Conservation (phyloP, 371 early-diverging fungal species). For the Coemansia sp. region DNA sequence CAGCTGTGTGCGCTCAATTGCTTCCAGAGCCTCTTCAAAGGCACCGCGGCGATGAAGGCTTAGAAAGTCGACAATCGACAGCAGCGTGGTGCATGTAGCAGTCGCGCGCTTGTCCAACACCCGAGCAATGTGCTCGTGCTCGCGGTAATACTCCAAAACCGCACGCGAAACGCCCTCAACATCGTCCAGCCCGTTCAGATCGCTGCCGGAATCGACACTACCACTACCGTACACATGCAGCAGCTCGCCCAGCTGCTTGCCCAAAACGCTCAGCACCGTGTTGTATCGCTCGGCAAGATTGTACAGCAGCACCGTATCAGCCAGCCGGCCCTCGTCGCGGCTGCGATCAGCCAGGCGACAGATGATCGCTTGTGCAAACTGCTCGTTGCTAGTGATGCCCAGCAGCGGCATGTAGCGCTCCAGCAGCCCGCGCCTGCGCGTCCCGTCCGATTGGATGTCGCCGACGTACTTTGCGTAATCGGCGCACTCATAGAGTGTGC, state of each 20-base stretch:
- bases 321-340: constrained; percentile 62
- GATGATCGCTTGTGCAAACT: constrained; percentile 62
- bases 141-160: constrained; percentile 55
- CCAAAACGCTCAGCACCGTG: constrained; percentile 71
- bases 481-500: constrained; percentile 47
- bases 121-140: constrained; percentile 52
- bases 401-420: constrained; percentile 64
- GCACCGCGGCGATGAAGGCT: constrained; percentile 54
- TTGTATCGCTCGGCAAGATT: constrained; percentile 76
- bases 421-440: constrained; percentile 58
- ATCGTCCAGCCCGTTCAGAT: constrained; percentile 26
- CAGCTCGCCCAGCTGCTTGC: constrained; percentile 71
- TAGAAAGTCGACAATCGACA: constrained; percentile 62
- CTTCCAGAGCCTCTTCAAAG: constrained; percentile 56
- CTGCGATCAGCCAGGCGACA: constrained; percentile 69
- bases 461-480: constrained; percentile 64
- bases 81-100: constrained; percentile 57
- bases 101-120: constrained; percentile 49
- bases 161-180: constrained; percentile 54
- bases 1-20: constrained; percentile 56
- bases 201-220: background rate
- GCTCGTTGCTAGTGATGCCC: constrained; percentile 56
- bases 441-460: constrained; percentile 52
- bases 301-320: constrained; percentile 74
- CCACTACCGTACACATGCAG: constrained; percentile 43